phyloP scores from a whole-genome alignment of 257 asterid species.

The Solanum clarkiae region DNA sequence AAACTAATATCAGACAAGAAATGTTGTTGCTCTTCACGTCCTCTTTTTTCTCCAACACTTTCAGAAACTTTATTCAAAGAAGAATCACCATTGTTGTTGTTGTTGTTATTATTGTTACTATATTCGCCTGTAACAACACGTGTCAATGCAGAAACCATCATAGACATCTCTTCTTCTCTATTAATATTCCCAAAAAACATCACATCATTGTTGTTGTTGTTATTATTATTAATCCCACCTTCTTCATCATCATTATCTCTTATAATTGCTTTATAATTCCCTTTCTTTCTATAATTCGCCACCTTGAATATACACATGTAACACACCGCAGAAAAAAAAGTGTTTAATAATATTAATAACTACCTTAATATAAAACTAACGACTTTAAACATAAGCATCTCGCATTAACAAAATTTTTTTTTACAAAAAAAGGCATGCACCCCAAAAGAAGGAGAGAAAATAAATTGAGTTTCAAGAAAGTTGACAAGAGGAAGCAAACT shows the following conservation, averaged over 20 bases:
- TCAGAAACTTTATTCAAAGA: slow-evolving; percentile 9
- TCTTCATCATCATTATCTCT: neutral
- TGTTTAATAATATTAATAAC: neutral
- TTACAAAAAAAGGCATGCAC: too few species aligned
- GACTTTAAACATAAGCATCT: neutral
- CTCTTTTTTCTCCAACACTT: slow-evolving; percentile 35
- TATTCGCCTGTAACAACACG: slow-evolving; percentile 43
- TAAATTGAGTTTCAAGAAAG: neutral
- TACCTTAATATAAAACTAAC: neutral
- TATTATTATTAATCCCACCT: neutral
- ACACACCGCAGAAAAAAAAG: neutral
- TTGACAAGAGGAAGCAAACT: neutral
- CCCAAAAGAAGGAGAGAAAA: neutral
- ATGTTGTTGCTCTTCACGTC: slow-evolving; percentile 9
- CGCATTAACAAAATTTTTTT: too few species aligned
- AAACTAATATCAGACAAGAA: neutral
- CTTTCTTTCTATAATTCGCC: slow-evolving; percentile 14
- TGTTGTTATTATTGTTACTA: neutral
- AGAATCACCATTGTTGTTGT: neutral
- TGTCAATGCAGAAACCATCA: slow-evolving; percentile 58
- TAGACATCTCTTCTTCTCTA: slow-evolving; percentile 62
- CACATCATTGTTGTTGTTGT: neutral
- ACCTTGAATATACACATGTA: slow-evolving; percentile 15
- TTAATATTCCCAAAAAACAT: slow-evolving; percentile 12
- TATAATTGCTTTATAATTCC: neutral